phyloP scores from a whole-genome alignment of 78 protist species.

The Parvularia atlantis region DNA sequence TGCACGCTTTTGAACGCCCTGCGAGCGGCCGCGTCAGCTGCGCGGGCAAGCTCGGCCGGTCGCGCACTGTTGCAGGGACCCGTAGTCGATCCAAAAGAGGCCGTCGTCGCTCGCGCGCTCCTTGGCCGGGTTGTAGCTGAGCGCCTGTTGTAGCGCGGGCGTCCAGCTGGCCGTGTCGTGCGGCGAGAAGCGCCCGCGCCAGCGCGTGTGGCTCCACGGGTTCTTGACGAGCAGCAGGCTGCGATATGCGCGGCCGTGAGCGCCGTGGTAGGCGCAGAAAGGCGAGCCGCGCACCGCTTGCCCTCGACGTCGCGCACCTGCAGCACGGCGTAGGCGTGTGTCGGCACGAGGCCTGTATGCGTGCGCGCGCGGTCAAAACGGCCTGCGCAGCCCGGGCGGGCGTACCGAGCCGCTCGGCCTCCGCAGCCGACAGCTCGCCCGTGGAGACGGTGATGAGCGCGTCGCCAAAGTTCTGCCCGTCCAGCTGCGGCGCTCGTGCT shows the following conservation, averaged over 20 bases:
- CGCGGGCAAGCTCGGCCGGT: too few relatives aligned
- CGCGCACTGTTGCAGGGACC: neutral
- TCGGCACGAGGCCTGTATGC: constrained; percentile 24
- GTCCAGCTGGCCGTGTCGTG: constrained; percentile 26
- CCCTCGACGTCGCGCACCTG: constrained; percentile 12
- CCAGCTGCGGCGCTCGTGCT: neutral
- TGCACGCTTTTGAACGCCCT: constrained; percentile 8
- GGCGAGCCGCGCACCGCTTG: too few relatives aligned
- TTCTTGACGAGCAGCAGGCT: constrained; percentile 22
- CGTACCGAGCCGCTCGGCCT: constrained; percentile 24
- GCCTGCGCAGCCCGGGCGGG: too few relatives aligned
- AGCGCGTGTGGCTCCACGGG: constrained; percentile 36
- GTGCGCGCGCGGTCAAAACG: too few relatives aligned
- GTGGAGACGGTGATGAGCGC: neutral
- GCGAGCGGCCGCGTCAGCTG: too few relatives aligned
- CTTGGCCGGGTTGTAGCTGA: neutral
- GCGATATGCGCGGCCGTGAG: too few relatives aligned
- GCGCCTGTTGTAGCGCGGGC: constrained; percentile 1
- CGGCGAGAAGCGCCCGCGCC: constrained; percentile 22
- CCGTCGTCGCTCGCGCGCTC: constrained; percentile 18
- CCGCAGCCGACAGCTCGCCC: neutral
- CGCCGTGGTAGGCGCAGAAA: too few relatives aligned
- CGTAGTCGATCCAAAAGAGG: constrained; percentile 35
- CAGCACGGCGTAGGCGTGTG: constrained; percentile 36
- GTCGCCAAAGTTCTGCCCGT: too few relatives aligned